phyloP scores from a whole-genome alignment of 129 eudicot genomes.

The Erigeron canadensis region DNA sequence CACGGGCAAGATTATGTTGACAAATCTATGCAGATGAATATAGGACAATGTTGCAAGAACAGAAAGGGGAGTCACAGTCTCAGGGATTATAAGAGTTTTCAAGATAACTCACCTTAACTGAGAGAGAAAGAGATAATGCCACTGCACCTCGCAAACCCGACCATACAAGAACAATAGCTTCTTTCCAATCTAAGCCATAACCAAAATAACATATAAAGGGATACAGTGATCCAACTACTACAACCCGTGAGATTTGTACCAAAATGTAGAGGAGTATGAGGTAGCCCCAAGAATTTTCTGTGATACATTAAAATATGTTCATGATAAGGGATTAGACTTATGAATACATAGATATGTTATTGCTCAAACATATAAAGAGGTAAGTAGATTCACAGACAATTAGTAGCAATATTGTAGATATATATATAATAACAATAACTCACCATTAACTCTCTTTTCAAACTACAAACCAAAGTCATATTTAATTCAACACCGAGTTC shows the following conservation, averaged over 20 bases:
- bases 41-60: neutral
- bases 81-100: too few relatives aligned
- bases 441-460: too few relatives aligned
- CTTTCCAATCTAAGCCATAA: conserved; percentile 95
- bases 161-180: conserved; percentile 81
- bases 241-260: conserved; percentile 65
- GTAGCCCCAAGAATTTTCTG: conserved; percentile 91
- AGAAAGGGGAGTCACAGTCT: neutral
- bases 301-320: conserved; percentile 13
- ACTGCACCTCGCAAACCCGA: conserved; percentile 96
- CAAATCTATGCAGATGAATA: neutral
- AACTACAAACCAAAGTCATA: too few relatives aligned
- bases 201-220: conserved; percentile 78
- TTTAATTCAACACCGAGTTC: too few relatives aligned
- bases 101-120: conserved; percentile 70
- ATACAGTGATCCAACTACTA: conserved; percentile 67
- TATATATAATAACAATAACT: too few relatives aligned
- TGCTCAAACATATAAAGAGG: neutral
- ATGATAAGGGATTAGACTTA: neutral
- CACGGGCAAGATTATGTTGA: neutral
- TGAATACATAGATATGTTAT: neutral
- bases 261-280: conserved; percentile 70
- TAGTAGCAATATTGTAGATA: neutral
- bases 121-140: conserved; percentile 82
- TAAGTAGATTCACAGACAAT: neutral